Base-by-base conservation (phyloP, 257 asterid species). In the Primulina huaijiensis region DNA sequence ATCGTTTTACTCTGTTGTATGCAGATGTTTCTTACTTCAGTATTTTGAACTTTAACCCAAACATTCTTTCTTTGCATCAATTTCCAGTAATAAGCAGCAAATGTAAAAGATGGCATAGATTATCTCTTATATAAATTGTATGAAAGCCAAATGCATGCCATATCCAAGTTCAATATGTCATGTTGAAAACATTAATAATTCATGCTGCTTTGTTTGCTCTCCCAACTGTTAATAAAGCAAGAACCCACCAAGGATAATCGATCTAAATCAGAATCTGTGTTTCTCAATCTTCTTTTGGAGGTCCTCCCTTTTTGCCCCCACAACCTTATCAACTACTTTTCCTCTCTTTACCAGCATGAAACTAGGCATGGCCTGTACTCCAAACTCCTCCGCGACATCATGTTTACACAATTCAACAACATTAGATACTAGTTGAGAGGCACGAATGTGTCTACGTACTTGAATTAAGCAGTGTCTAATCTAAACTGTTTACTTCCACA, bases 321-420 rank as follows among this genome's bases (percentile, higher is more conserved):
- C 86, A 55, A 81, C 71, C 72, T 84, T 91, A 67, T 86, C 97
- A 33, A 87, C 76, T 43, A 70, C 78, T 65, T 89, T 79, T 20
- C 96, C 95, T 74, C 68, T 71, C 84, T 81, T 89, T 19, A 89
- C 65, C 77, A 89, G 33, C 55, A 89, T 31, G 78, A 87, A 86
- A 10, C 93, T 84, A 43, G 95, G 92, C 96, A 87, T 78, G 60
- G 82, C 82, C 33, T 82, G 79, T 21, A 87, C 96, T 30, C 71
- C 88, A 58, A 76, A 91, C 68, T 81, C 88, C 38, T 80, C 68
- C 52, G 92, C 91, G 56, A 89, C 89, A 16, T 73, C 92, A 93
- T 89, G 82, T 75, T 70, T 37, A 59, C 35, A 23, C 16, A 2
- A 23, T 19, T 9, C 69, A 60, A 61, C 11, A n/a, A 37, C 30